These are phyloP conservation scores for Gautieria morchelliformis DNA, from an alignment of 768 basidiomycete species.

Conservation along the genomic window DNA sequence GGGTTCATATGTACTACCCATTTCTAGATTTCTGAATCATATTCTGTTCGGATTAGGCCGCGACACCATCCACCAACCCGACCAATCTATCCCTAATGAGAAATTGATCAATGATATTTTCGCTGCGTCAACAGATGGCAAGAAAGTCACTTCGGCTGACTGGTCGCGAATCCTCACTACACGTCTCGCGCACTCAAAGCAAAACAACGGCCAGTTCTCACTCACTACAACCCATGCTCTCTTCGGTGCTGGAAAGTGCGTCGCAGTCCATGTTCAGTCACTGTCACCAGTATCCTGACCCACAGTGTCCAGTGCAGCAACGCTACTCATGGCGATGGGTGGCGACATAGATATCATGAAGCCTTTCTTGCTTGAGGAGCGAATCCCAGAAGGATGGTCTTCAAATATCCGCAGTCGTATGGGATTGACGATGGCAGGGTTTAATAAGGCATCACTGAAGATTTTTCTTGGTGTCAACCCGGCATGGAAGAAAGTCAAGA, in stretches of 20 bases:
- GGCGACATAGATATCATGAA: constrained; percentile 48
- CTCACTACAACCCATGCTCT: constrained; percentile 41
- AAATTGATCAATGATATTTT: constrained; percentile 46
- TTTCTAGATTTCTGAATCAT: neutral
- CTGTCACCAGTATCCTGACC: neutral
- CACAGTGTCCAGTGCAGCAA: constrained; percentile 38
- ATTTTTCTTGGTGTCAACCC: constrained; percentile 3
- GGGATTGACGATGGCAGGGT: constrained; percentile 49
- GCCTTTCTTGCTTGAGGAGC: constrained; percentile 54
- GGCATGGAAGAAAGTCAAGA: constrained; percentile 6
- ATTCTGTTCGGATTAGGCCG: constrained; percentile 31
- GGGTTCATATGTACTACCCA: neutral
- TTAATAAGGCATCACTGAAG: constrained; percentile 30
- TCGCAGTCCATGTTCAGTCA: constrained; percentile 6
- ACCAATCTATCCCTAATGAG: constrained; percentile 45
- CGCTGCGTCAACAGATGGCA: constrained; percentile 43
- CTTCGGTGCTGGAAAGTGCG: constrained; percentile 62
- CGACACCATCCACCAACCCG: constrained; percentile 34
- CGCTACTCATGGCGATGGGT: constrained; percentile 57
- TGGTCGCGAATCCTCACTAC: constrained; percentile 47
- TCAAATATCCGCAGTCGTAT: constrained; percentile 40
- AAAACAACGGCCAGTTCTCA: constrained; percentile 47
- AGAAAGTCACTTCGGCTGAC: constrained; percentile 44
- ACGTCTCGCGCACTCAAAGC: constrained; percentile 48
- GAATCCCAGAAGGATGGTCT: constrained; percentile 66